Conservation (phyloP, 129 eudicot genomes). For the Rutidosis leptorrhynchoides region DNA sequence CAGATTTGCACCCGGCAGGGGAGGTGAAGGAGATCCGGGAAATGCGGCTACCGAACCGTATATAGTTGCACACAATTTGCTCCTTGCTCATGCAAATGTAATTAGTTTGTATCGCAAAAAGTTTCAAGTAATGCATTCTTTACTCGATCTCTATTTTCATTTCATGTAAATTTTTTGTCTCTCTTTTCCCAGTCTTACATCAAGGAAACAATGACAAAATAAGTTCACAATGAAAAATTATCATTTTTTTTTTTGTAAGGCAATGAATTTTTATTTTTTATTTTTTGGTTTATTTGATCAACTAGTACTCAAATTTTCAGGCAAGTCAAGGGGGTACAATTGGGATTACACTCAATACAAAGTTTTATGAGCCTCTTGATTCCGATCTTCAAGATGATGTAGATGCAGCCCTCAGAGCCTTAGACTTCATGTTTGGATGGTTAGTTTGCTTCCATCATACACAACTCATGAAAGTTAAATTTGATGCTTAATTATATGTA, state of each 20-base stretch:
- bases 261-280: no score
- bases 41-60: slow-evolving; percentile 32
- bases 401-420: slow-evolving; percentile 31
- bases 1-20: slow-evolving; percentile 26
- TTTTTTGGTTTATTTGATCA: not conserved
- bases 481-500: not conserved
- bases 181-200: not conserved
- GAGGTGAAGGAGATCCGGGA: slow-evolving; percentile 21
- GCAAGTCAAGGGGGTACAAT: slow-evolving; percentile 30
- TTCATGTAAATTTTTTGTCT: not conserved
- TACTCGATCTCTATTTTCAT: not conserved
- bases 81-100: slow-evolving; percentile 27
- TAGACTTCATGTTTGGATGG: slow-evolving; percentile 42
- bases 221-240: not conserved
- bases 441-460: not conserved
- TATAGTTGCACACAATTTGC: slow-evolving; percentile 26
- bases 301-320: slow-evolving; percentile 3
- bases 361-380: slow-evolving; percentile 25
- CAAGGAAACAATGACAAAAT: not conserved
- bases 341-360: slow-evolving; percentile 23
- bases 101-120: slow-evolving; percentile 17
- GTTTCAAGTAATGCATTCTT: slow-evolving; percentile 23
- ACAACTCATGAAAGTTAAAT: not conserved
- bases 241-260: no score
- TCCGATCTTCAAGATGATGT: slow-evolving; percentile 18